Evolutionary conservation across 2,329 filamentous ascomycete genomes (phyloP).

Genomic region (Fusarium sp.): DNA sequence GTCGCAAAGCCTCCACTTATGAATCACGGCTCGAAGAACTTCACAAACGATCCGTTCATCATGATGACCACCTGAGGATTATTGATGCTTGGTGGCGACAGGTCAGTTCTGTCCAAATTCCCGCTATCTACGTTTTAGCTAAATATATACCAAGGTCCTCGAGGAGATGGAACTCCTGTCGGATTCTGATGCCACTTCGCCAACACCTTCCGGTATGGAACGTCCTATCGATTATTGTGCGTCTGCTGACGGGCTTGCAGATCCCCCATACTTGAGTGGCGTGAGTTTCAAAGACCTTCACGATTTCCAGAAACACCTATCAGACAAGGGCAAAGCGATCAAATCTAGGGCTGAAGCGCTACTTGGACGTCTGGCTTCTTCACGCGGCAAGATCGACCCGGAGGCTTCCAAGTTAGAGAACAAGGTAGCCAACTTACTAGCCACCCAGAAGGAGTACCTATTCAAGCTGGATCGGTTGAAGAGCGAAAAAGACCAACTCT

Average conservation of each 20-base stretch:
- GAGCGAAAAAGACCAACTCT: constrained; percentile 86
- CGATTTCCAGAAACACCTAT: constrained; percentile 86
- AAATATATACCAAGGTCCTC: constrained; percentile 63
- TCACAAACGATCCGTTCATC: constrained; percentile 81
- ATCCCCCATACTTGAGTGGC: constrained; percentile 69
- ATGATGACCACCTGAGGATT: constrained; percentile 92
- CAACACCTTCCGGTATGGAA: constrained; percentile 47
- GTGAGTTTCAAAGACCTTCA: constrained; percentile 74
- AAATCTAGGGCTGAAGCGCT: constrained; percentile 80
- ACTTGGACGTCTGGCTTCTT: constrained; percentile 69
- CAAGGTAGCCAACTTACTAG: constrained; percentile 81
- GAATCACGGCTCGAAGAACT: constrained; percentile 87
- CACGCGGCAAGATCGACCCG: constrained; percentile 70
- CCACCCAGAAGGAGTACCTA: constrained; percentile 85
- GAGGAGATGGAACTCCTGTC: constrained; percentile 76
- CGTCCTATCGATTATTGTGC: not conserved
- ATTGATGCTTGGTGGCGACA: constrained; percentile 96
- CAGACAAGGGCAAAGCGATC: constrained; percentile 82
- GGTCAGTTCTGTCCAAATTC: constrained; percentile 65
- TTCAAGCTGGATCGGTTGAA: constrained; percentile 82
- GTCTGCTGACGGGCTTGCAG: constrained; percentile 57
- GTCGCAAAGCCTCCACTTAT: constrained; percentile 86
- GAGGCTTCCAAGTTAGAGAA: constrained; percentile 81
- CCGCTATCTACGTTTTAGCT: constrained; percentile 18
- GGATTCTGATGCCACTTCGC: constrained; percentile 58